Evolutionary conservation across 768 basidiomycete species (phyloP).

Genomic region (Lactarius hengduanensis): DNA sequence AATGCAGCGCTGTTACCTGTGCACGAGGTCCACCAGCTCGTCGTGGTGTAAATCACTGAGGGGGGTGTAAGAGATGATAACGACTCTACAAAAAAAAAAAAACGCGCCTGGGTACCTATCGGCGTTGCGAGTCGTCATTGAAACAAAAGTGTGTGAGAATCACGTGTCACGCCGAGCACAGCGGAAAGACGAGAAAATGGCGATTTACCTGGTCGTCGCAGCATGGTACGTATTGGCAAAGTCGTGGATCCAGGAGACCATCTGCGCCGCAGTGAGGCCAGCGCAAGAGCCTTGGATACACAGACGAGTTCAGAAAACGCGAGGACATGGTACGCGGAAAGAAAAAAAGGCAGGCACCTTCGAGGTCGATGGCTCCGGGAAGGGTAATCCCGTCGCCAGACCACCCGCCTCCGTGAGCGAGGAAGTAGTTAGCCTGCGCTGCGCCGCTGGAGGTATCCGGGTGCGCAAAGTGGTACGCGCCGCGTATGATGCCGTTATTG

Average conservation of each 20-base stretch:
- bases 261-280: conserved; percentile 48
- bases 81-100: background rate
- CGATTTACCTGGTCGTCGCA: conserved; percentile 44
- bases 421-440: conserved; percentile 57
- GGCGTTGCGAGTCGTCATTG: conserved; percentile 27
- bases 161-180: too few relatives aligned
- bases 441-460: conserved; percentile 55
- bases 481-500: conserved; percentile 54
- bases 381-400: conserved; percentile 56
- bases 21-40: conserved; percentile 67
- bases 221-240: conserved; percentile 57
- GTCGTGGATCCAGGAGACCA: conserved; percentile 61
- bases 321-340: background rate
- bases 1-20: conserved; percentile 59
- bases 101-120: conserved; percentile 42
- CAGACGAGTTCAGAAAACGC: background rate
- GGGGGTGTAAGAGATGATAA: background rate
- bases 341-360: conserved; percentile 40
- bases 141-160: background rate
- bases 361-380: conserved; percentile 63
- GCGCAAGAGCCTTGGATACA: background rate
- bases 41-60: conserved; percentile 60
- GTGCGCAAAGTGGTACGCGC: conserved; percentile 60
- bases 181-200: too few relatives aligned
- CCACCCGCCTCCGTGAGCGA: conserved; percentile 54